Evolutionary conservation across 139 green algal species (phyloP), one percentile per base, ranked within the genome.

Genomic region (Chlorella sp.): DNA sequence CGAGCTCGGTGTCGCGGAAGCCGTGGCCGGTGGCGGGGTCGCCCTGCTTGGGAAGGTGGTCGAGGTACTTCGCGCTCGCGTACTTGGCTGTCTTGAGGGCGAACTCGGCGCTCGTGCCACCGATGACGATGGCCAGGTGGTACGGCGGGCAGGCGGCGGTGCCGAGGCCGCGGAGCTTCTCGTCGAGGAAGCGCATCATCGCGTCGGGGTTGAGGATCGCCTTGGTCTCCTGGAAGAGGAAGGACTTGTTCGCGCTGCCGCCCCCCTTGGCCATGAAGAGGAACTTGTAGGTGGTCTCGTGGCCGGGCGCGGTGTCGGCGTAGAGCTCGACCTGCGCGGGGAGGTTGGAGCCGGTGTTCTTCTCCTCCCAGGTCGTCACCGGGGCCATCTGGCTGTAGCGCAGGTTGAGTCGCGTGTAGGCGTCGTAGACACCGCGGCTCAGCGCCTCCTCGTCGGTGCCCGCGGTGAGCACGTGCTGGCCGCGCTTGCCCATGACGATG

Each of bases 31-130:
- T 3, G 10, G 71, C 62, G 68, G 78, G 78, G 61, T 72, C 77
- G 49, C 50, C 79, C n/a, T n/a, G n/a, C 27, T 72, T 79, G 72
- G 77, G 77, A 35, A 82, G 72, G 1, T 0, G 35, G 67, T 82
- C 77, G 36, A 82, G 77, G 60, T 35, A 72, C 67, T 33, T 62
- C 35, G 35, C 34, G 67, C 67, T 62, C 23, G 80, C 75, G 62
- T 82, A 69, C 80, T 85, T 85, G 62, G 82, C 80, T n/a, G 50
- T 63, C 75, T 85, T 85, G 49, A 82, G 62, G 72, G 74, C 82
- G 30, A 71, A 67, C 35, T 85, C 80, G 1, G 75, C 80, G 29
- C 35, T 72, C 3, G 67, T 74, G 62, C 80, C 80, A 5, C 80
- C 80, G 30, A 85, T 77, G 30, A 82, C 80, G 2, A 85, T 42